A percentile compares a stretch with the other conserved stretches of the same genome.
Conservation (phyloP, 2,329 filamentous ascomycete genomes). For the Decorospora gaudefroyi region DNA sequence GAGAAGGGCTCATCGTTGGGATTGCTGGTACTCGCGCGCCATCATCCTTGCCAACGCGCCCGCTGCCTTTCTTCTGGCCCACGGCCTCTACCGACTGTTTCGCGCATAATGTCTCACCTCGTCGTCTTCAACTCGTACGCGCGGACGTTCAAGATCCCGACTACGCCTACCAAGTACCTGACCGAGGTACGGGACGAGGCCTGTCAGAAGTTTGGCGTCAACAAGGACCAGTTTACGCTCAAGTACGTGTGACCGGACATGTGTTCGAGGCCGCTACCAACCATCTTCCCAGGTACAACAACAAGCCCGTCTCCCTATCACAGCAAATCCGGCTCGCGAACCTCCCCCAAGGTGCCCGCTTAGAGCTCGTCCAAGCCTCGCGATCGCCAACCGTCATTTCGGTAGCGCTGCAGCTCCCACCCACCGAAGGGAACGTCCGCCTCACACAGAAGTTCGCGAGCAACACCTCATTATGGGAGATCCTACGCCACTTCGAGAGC, state of each 20-base stretch:
- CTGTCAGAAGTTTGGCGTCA: constrained; percentile 77
- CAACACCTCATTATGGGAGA: constrained; percentile 84
- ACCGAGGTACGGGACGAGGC: constrained; percentile 86
- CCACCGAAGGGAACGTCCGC: constrained; percentile 58
- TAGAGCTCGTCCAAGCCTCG: constrained; percentile 87
- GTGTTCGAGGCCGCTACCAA: constrained; percentile 1
- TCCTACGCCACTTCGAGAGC: constrained; percentile 88
- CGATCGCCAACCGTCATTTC: constrained; percentile 84
- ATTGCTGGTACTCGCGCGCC: constrained; percentile 36
- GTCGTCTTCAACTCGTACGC: constrained; percentile 82
- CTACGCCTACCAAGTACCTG: constrained; percentile 77
- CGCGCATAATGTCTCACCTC: constrained; percentile 79
- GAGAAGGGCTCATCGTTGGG: constrained; percentile 30
- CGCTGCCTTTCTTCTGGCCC: constrained; percentile 30
- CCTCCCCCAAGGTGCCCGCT: constrained; percentile 81
- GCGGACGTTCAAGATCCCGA: constrained; percentile 79
- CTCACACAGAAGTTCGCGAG: constrained; percentile 85
- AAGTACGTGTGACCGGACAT: constrained; percentile 62
- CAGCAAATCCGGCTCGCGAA: constrained; percentile 82
- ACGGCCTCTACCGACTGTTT: constrained; percentile 34
- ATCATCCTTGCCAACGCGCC: constrained; percentile 35
- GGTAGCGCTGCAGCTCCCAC: constrained; percentile 82
- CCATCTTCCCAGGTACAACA: constrained; percentile 57
- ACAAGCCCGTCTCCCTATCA: constrained; percentile 84
- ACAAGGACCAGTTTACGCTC: constrained; percentile 73